Evolutionary conservation across 768 basidiomycete species (phyloP).

Genomic region (Tricholoma sp.): DNA sequence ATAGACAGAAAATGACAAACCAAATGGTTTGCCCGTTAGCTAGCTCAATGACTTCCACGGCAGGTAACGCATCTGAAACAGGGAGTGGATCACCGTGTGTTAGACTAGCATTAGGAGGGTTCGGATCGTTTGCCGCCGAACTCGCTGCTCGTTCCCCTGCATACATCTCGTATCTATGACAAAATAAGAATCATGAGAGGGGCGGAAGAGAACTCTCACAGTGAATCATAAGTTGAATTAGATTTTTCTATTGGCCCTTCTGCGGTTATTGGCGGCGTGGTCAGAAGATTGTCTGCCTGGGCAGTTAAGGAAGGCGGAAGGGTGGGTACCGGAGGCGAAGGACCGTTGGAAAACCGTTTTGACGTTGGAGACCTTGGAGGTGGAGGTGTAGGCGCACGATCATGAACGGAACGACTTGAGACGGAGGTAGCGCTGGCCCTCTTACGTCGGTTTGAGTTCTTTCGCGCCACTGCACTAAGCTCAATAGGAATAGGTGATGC

Average conservation of each 20-base stretch:
- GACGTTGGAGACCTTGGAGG: conserved; percentile 53
- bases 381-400: conserved; percentile 82
- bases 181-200: conserved; percentile 17
- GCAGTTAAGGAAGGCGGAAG: conserved; percentile 48
- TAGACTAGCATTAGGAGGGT: conserved; percentile 26
- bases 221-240: conserved; percentile 68
- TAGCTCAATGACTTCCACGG: conserved; percentile 74
- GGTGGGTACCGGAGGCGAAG: conserved; percentile 65
- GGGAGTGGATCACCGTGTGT: conserved; percentile 23
- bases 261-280: conserved; percentile 31
- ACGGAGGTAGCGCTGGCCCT: conserved; percentile 54
- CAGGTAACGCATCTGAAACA: conserved; percentile 48
- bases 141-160: conserved; percentile 47
- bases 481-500: conserved; percentile 53
- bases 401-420: conserved; percentile 72
- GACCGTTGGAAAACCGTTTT: conserved; percentile 63
- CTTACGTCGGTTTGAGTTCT: conserved; percentile 54
- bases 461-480: conserved; percentile 47
- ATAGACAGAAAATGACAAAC: conserved; percentile 35
- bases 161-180: conserved; percentile 74
- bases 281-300: conserved; percentile 35
- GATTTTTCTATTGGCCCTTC: conserved; percentile 54
- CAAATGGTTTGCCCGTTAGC: conserved; percentile 88
- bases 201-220: conserved; percentile 45
- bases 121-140: conserved; percentile 27